phyloP scores from a whole-genome alignment of 192 early-diverging fungal species.

The Mortierella antarctica region DNA sequence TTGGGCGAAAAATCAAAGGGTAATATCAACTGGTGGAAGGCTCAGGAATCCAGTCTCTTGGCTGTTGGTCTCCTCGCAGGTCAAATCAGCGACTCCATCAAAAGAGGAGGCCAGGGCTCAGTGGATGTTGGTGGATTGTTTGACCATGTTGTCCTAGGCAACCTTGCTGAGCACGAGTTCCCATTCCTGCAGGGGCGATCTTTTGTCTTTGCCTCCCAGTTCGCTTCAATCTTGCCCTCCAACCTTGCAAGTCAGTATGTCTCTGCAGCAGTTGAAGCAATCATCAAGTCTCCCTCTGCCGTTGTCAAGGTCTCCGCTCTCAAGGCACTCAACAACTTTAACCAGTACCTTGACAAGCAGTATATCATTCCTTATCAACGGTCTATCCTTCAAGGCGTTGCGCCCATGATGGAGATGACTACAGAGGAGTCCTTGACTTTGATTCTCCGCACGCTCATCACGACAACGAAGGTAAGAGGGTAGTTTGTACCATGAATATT shows the following conservation, averaged over 20 bases:
- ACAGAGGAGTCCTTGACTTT: slow-evolving; percentile 75
- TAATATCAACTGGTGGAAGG: slow-evolving; percentile 76
- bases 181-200: slow-evolving; percentile 94
- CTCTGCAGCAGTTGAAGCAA: slow-evolving; percentile 77
- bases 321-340: slow-evolving; percentile 72
- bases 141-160: slow-evolving; percentile 82
- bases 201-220: slow-evolving; percentile 87
- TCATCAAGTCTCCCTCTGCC: slow-evolving; percentile 62
- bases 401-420: slow-evolving; percentile 64
- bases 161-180: slow-evolving; percentile 63
- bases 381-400: slow-evolving; percentile 70
- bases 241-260: slow-evolving; percentile 79
- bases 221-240: slow-evolving; percentile 76
- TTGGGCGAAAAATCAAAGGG: slow-evolving; percentile 20
- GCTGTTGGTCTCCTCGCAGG: slow-evolving; percentile 74
- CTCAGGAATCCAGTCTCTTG: slow-evolving; percentile 85
- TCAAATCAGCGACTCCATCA: slow-evolving; percentile 67
- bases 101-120: slow-evolving; percentile 47
- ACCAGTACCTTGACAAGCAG: slow-evolving; percentile 61
- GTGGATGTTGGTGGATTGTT: slow-evolving; percentile 85
- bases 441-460: slow-evolving; percentile 73
- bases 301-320: slow-evolving; percentile 79
- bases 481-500: slow-evolving; percentile 23
- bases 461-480: slow-evolving; percentile 73
- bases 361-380: slow-evolving; percentile 66